Evolutionary conservation across 176 grass and related monocot species (phyloP).

Genomic region (Aechmea fasciata): DNA sequence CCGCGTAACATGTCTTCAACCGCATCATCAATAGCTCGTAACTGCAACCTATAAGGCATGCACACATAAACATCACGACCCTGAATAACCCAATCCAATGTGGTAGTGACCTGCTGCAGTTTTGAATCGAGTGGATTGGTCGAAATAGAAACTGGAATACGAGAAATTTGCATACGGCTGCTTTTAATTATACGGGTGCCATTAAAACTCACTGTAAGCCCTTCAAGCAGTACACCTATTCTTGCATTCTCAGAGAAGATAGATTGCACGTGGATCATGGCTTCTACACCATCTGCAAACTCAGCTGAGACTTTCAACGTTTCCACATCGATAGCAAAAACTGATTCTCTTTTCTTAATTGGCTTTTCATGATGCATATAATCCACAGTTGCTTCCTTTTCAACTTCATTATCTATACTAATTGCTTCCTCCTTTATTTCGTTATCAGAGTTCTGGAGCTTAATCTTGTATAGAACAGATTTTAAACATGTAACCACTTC

Average conservation of each 20-base stretch:
- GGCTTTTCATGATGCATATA: slow-evolving; percentile 43
- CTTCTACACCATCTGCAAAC: slow-evolving; percentile 89
- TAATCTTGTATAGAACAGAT: slow-evolving; percentile 52
- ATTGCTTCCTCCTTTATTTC: slow-evolving; percentile 58
- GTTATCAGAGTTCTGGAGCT: slow-evolving; percentile 43
- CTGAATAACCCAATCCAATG: slow-evolving; percentile 90
- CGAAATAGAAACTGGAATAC: slow-evolving; percentile 66
- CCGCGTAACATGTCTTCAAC: slow-evolving; percentile 81
- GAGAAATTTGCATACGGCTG: slow-evolving; percentile 73
- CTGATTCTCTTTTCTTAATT: slow-evolving; percentile 62
- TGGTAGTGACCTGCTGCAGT: slow-evolving; percentile 35
- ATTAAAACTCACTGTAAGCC: slow-evolving; percentile 54
- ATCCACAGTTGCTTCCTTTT: slow-evolving; percentile 37
- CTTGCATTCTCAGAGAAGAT: slow-evolving; percentile 99
- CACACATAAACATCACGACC: slow-evolving; percentile 70
- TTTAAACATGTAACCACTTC: slow-evolving; percentile 66
- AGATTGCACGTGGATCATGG: slow-evolving; percentile 60
- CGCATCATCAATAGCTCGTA: slow-evolving; percentile 94
- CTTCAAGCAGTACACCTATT: slow-evolving; percentile 90
- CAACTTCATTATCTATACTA: slow-evolving; percentile 29
- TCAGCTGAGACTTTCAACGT: slow-evolving; percentile 76
- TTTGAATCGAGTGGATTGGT: slow-evolving; percentile 54
- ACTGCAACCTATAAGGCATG: slow-evolving; percentile 89
- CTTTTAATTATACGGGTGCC: slow-evolving; percentile 58
- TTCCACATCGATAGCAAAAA: slow-evolving; percentile 90